Evolutionary conservation across 129 eudicot species (phyloP), one percentile per base, ranked within the genome.

Genomic region (Silybum marianum): DNA sequence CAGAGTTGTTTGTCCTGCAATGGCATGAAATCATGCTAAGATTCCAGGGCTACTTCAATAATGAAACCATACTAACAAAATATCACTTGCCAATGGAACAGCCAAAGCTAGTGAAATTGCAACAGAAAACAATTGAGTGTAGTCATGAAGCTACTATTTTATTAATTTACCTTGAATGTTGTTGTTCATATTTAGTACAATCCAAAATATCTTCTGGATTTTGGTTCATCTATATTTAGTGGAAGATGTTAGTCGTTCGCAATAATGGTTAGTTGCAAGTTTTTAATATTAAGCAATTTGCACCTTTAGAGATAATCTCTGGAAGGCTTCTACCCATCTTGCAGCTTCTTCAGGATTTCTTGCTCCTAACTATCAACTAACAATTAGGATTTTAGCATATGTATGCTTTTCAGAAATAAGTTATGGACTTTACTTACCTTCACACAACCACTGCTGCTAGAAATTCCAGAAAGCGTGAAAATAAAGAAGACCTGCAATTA

Each of bases 301-400:
- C 51, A 81, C 84, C 84, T 81, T 73, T 63, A 22, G 74, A 81
- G 74, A 62, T 62, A 66, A 42, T 73, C 74, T 44, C 34, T 62
- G 72, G 34, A 81, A 73, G 74, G 84, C 79, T 21, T 81, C 74
- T 0, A 81, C 68, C 84, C 80, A 81, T 63, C 44, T 65, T 73
- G 84, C 79, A 73, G 84, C 84, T 73, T 74, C 84, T 81, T 81
- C 84, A 39, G 63, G 75, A 67, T 74, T 81, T 73, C 84, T 73
- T 73, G 84, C 51, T 73, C 84, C 84, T 74, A 81, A 81, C 84
- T 81, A 30, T 73, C 46, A 2, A 24, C 68, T 63, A 28, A 62
- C n/a, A 65, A 66, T 73, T 65, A 58, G 66, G 66, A 58, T 58
- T 58, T n/a, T 18, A 42, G n/a, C 46, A 40, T 73, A 42, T 42